Conservation (phyloP, 352 stramenopile genomes). For the Phytophthora pisi region DNA sequence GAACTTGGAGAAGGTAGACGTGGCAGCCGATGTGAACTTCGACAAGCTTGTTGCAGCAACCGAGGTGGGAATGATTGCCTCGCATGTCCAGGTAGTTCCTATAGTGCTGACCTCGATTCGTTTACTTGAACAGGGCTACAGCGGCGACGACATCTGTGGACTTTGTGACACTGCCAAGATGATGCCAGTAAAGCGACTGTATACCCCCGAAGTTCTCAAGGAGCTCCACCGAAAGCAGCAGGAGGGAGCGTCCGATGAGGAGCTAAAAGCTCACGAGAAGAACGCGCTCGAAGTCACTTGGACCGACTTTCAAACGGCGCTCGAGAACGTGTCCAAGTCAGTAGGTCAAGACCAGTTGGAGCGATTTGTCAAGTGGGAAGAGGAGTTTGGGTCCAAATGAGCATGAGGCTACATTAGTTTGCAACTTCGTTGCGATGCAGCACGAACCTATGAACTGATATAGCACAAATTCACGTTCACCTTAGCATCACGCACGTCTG, state of each 20-base stretch:
- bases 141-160: conserved; percentile 60
- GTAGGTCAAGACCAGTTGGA: conserved; percentile 77
- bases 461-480: conserved; percentile 5
- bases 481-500: conserved; percentile 6
- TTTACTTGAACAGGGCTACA: conserved; percentile 46
- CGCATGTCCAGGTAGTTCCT: background rate
- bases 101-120: conserved; percentile 2
- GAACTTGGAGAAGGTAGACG: conserved; percentile 83
- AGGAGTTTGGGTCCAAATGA: conserved; percentile 87
- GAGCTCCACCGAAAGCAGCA: conserved; percentile 57
- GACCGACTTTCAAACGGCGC: conserved; percentile 63
- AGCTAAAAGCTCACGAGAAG: conserved; percentile 56
- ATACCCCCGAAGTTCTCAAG: conserved; percentile 65
- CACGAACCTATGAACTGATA: background rate
- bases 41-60: conserved; percentile 74
- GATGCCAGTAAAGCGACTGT: conserved; percentile 82
- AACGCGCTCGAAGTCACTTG: conserved; percentile 61
- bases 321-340: conserved; percentile 87
- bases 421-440: background rate
- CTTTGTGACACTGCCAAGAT: conserved; percentile 75
- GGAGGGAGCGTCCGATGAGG: conserved; percentile 45
- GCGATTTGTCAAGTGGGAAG: conserved; percentile 80
- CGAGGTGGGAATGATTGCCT: conserved; percentile 37
- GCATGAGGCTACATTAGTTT: conserved; percentile 5
- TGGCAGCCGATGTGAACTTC: conserved; percentile 82